Evolutionary conservation across 2,329 filamentous ascomycete genomes (phyloP).

Genomic region (Colletotrichum filicis): DNA sequence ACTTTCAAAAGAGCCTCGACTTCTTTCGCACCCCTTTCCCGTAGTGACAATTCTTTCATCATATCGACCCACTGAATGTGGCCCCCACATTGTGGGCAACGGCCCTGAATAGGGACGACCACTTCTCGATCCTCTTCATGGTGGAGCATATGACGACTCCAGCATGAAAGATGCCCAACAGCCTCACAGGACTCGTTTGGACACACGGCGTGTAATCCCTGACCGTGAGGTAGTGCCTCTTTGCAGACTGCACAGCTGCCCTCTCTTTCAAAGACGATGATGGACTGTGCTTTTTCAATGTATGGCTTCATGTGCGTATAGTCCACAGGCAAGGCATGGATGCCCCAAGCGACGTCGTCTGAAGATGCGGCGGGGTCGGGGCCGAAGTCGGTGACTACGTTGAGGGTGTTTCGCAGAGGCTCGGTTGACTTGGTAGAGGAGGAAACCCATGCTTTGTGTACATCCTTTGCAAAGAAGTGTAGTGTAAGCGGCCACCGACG

Average conservation of each 20-base stretch:
- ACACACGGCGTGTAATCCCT: conserved; percentile 68
- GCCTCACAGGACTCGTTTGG: conserved; percentile 63
- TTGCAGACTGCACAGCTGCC: conserved; percentile 66
- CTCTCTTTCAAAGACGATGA: conserved; percentile 67
- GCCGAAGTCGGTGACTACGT: conserved; percentile 67
- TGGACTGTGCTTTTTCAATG: conserved; percentile 63
- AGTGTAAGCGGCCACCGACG: conserved; percentile 83
- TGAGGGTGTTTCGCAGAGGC: conserved; percentile 58
- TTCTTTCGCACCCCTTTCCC: conserved; percentile 76
- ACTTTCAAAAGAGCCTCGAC: conserved; percentile 71
- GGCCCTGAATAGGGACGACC: conserved; percentile 75
- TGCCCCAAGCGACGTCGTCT: conserved; percentile 51
- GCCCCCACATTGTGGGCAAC: conserved; percentile 76
- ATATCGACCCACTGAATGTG: conserved; percentile 78
- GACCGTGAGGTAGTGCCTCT: conserved; percentile 54
- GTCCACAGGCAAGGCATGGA: conserved; percentile 65
- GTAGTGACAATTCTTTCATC: conserved; percentile 83
- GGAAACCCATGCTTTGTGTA: conserved; percentile 74
- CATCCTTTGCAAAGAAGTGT: conserved; percentile 80
- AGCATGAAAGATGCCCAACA: conserved; percentile 70
- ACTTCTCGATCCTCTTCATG: conserved; percentile 47
- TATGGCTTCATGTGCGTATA: conserved; percentile 65
- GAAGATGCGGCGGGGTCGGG: conserved; percentile 35
- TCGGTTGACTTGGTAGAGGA: conserved; percentile 63
- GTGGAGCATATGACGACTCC: conserved; percentile 63